Evolutionary conservation across 2,329 filamentous ascomycete genomes (phyloP).

Genomic region (Colletotrichum godetiae): DNA sequence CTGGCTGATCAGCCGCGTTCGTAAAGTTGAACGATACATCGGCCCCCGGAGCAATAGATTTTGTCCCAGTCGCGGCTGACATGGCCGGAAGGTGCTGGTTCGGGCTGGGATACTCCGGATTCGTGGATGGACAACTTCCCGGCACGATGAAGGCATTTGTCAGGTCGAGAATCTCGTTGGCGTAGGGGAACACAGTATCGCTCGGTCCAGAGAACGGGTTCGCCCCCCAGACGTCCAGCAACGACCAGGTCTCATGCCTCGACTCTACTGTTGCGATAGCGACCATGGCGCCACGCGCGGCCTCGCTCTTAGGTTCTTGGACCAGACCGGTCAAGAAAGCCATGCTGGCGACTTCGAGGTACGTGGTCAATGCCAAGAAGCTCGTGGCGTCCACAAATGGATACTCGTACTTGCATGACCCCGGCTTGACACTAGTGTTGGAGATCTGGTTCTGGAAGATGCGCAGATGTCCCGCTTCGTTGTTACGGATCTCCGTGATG

Average conservation of each 20-base stretch:
- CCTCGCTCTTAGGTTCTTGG: slow-evolving; percentile 45
- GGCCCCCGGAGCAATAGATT: background rate
- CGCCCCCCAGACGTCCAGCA: slow-evolving; percentile 45
- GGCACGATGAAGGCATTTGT: background rate
- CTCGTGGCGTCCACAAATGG: background rate
- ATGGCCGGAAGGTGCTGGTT: background rate
- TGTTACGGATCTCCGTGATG: slow-evolving; percentile 49
- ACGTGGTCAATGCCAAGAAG: slow-evolving; percentile 42
- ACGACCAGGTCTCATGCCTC: slow-evolving; percentile 53
- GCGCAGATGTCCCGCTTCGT: slow-evolving; percentile 56
- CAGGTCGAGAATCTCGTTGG: background rate
- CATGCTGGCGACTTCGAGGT: slow-evolving; percentile 52
- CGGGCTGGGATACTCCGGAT: background rate
- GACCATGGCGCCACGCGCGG: slow-evolving; percentile 50
- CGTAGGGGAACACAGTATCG: background rate
- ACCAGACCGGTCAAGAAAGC: slow-evolving; percentile 52
- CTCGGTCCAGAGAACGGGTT: slow-evolving; percentile 4
- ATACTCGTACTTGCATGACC: slow-evolving; percentile 4
- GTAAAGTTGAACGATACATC: background rate
- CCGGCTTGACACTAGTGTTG: slow-evolving; percentile 52
- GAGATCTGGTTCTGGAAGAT: slow-evolving; percentile 58
- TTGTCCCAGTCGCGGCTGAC: background rate
- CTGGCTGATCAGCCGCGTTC: background rate
- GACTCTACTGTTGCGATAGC: slow-evolving; percentile 49
- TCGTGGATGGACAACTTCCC: background rate